A percentile compares a stretch with the other conserved stretches of the same genome.
phyloP scores from a whole-genome alignment of 352 stramenopile species.

The Globisporangium nagaii region DNA sequence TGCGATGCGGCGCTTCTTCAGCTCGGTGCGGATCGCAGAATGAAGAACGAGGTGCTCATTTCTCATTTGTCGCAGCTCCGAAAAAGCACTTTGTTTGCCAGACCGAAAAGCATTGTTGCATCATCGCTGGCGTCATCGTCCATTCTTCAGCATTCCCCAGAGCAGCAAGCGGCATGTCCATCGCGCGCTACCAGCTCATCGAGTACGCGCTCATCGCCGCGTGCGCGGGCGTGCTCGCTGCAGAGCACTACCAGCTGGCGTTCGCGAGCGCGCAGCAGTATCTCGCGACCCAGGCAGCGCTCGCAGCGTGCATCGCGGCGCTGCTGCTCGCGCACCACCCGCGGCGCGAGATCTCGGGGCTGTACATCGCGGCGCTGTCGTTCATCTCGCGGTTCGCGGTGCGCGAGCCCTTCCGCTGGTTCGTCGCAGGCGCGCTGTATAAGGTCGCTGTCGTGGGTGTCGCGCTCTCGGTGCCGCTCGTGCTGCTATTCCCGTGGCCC shows the following conservation, averaged over 20 bases:
- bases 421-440: conserved; percentile 2
- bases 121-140: no score
- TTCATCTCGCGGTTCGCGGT: conserved; percentile 2
- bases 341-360: conserved; percentile 21
- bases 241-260: conserved; percentile 1
- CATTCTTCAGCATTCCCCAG: no score
- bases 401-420: conserved; percentile 1
- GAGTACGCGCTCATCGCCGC: conserved; percentile 22
- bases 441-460: conserved; percentile 6
- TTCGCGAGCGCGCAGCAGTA: conserved; percentile 10
- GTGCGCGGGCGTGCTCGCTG: not conserved
- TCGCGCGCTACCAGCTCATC: conserved; percentile 5
- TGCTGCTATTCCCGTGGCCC: conserved; percentile 48
- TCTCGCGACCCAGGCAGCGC: not conserved
- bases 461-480: conserved; percentile 19
- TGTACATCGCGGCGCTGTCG: conserved; percentile 24
- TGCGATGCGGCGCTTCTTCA: no score
- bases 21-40: no score
- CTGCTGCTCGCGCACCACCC: conserved; percentile 28
- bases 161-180: not conserved
- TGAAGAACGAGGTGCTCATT: no score
- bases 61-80: no score
- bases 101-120: no score
- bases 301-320: conserved; percentile 8
- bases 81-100: no score